Base-by-base conservation (phyloP, 1,139 yeast species). In the Kurtzmaniella quercitrusa region DNA sequence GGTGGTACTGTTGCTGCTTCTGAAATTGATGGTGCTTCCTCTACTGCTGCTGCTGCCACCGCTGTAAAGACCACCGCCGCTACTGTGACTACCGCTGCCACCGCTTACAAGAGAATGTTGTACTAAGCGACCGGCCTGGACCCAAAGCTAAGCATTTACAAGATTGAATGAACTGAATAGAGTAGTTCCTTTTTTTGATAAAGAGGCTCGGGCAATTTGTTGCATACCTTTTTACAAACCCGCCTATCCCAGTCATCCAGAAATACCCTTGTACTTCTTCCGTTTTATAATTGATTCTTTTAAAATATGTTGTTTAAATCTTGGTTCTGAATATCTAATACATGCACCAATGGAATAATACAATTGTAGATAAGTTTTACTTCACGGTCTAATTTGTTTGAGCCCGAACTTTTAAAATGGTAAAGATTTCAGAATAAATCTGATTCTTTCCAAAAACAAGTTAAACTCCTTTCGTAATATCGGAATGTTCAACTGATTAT, bases 1-100 rank as follows among this genome's bases (percentile, higher is more conserved):
- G 37, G 46, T 34, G 70, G 70, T 44, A 40, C 42, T 38, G 58
- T 61, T 41, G 39, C 65, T 39, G 47, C 63, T 34, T 48, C 60
- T 38, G 67, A 65, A 41, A 56, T 64, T 25, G 38, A 41, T 39
- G 40, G 40, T 38, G 46, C 48, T 21, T 10, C 37, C 11, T 38
- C 41, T 19, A 37, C 44, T 39, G 19, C 42, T 37, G 45, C 47
- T 14, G 33, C 38, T 18, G 21, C 37, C 14, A n/a, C 39, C 11
- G 38, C 17, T 9, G 38, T 21, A 10, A 14, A 33, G 16, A 29
- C 36, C 16, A 15, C 36, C 14, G 41, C 36, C 17, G 40, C 36
- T 14, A 12, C 34, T 14, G 25, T n/a, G 12, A 29, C 43, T 5
- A 38, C 40, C 17, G 31, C 31, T n/a, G 31, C 31, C 12, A 4